Evolutionary conservation across 106 monocot species (phyloP).

Genomic region (Acorus gramineus): DNA sequence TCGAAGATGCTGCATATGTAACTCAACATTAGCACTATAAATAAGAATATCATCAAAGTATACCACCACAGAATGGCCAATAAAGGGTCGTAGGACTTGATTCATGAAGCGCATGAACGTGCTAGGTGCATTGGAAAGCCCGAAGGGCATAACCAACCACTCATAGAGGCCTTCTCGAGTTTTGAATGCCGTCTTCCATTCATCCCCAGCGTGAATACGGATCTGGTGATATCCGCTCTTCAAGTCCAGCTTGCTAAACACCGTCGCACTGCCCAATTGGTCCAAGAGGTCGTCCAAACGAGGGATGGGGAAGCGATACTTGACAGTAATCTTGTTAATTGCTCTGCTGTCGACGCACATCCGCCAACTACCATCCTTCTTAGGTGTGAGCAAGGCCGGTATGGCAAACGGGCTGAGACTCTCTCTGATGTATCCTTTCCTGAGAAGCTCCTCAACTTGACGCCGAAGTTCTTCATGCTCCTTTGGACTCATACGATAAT

Average conservation of each 20-base stretch:
- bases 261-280: not conserved
- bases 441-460: too few species aligned
- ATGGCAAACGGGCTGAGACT: too few species aligned
- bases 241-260: not conserved
- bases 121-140: not conserved
- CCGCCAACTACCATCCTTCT: too few species aligned
- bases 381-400: too few species aligned
- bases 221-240: not conserved
- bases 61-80: too few species aligned
- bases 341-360: too few species aligned
- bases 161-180: not conserved
- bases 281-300: not conserved
- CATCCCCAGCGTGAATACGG: not conserved
- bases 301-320: not conserved
- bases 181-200: not conserved
- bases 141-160: not conserved
- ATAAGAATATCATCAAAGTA: not conserved
- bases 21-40: not conserved
- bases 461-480: too few species aligned
- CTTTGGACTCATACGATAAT: not conserved
- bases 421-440: too few species aligned
- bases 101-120: too few species aligned
- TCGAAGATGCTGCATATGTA: not conserved
- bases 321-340: not conserved
- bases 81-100: too few species aligned